Conservation (phyloP, 2,329 filamentous ascomycete species). For the Microdochium bolleyi region DNA sequence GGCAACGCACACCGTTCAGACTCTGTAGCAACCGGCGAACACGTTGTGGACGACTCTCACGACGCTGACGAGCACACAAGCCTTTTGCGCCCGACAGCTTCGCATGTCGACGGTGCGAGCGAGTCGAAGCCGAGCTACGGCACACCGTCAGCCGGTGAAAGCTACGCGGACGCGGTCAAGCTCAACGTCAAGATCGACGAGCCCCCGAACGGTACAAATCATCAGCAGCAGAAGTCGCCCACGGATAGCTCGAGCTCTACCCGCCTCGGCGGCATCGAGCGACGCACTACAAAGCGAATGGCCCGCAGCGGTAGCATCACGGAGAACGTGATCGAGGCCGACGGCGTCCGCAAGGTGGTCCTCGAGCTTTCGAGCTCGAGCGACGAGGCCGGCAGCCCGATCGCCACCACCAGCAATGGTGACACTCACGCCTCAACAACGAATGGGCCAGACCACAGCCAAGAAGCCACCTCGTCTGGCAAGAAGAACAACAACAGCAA, state of each 20-base stretch:
- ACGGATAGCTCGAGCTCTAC: slow-evolving; percentile 6
- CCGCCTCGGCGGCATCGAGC: slow-evolving; percentile 6
- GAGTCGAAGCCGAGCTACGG: slow-evolving; percentile 34
- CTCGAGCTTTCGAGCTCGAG: slow-evolving; percentile 56
- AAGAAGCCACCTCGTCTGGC: not conserved
- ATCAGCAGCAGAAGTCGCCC: slow-evolving; percentile 5
- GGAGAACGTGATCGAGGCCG: slow-evolving; percentile 64
- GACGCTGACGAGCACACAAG: slow-evolving; percentile 31
- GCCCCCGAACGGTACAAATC: not conserved
- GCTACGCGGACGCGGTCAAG: not conserved
- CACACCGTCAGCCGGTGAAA: slow-evolving; percentile 16
- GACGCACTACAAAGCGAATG: slow-evolving; percentile 22
- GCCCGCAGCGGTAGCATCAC: slow-evolving; percentile 69
- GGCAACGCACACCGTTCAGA: slow-evolving; percentile 10
- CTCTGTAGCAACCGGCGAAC: slow-evolving; percentile 11
- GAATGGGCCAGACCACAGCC: not conserved
- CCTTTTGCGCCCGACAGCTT: slow-evolving; percentile 39
- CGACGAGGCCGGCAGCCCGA: slow-evolving; percentile 11
- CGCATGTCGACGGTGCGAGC: slow-evolving; percentile 49
- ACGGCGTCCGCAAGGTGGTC: slow-evolving; percentile 65
- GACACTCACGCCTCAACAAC: not conserved
- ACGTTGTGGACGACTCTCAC: slow-evolving; percentile 9
- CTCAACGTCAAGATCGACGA: not conserved
- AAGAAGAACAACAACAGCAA: not conserved
- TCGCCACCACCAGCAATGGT: not conserved